These are phyloP conservation scores for maize (Zea mays) DNA, from an alignment of 176 grass and related monocot species.

Conservation along the genomic window Zm-B73-REFERENCE-NAM-5.0 NC_050102.1:123695001-123695500, in stretches of 20 bases:
- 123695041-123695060: not conserved
- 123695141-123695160: slow-evolving; percentile 27
- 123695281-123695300: slow-evolving; percentile 10
- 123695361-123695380: too few species aligned
- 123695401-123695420: slow-evolving; percentile 24
- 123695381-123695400: not conserved
- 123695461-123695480: not conserved
- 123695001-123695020: not conserved
- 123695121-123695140: not conserved
- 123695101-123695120: not conserved
- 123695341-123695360: not conserved
- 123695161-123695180: slow-evolving; percentile 9
- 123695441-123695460: not conserved
- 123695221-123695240: slow-evolving; percentile 4
- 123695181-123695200: not conserved
- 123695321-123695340: slow-evolving; percentile 17
- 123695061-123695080: not conserved
- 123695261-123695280: not conserved
- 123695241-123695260: slow-evolving; percentile 24
- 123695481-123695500: not conserved
- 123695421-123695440: not conserved
- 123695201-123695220: slow-evolving; percentile 40
- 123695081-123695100: not conserved
- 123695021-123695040: not conserved
- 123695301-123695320: not conserved